These are phyloP conservation scores for Rutidosis leptorrhynchoides DNA, from an alignment of 129 eudicot genomes.

Conservation along the genomic window DNA sequence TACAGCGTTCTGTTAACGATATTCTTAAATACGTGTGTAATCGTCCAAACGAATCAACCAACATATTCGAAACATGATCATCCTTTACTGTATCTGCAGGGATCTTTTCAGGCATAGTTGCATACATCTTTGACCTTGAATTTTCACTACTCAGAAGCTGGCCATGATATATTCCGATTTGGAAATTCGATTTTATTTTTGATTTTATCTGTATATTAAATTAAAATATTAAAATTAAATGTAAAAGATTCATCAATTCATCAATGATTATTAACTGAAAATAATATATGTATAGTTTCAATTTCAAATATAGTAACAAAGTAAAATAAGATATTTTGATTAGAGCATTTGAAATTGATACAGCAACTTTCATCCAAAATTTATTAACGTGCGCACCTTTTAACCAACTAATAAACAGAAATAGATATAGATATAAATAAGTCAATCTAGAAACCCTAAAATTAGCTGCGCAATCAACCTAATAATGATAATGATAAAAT, in stretches of 20 bases:
- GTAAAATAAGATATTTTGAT: neutral
- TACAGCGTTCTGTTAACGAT: slow-evolving; percentile 95
- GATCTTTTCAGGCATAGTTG: slow-evolving; percentile 53
- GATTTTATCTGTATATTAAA: slow-evolving; percentile 50
- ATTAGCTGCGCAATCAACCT: neutral
- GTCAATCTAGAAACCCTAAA: neutral
- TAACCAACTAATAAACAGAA: neutral
- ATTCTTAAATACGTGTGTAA: slow-evolving; percentile 86
- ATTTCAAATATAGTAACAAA: neutral
- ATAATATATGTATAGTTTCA: too few relatives aligned
- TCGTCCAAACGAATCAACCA: slow-evolving; percentile 92
- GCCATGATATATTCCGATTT: slow-evolving; percentile 22
- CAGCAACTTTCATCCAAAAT: too few relatives aligned
- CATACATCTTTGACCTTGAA: slow-evolving; percentile 39
- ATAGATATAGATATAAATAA: too few relatives aligned
- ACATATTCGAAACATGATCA: slow-evolving; percentile 56
- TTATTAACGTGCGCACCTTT: neutral
- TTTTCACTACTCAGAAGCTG: slow-evolving; percentile 34
- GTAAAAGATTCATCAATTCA: slow-evolving; percentile 16
- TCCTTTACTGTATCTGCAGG: slow-evolving; percentile 49
- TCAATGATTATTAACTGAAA: neutral
- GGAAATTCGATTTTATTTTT: slow-evolving; percentile 35
- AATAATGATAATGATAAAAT: neutral
- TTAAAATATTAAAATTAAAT: too few relatives aligned
- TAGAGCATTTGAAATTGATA: too few relatives aligned